Conservation (phyloP, 2,329 filamentous ascomycete genomes). For the Sporothrix protearum region DNA sequence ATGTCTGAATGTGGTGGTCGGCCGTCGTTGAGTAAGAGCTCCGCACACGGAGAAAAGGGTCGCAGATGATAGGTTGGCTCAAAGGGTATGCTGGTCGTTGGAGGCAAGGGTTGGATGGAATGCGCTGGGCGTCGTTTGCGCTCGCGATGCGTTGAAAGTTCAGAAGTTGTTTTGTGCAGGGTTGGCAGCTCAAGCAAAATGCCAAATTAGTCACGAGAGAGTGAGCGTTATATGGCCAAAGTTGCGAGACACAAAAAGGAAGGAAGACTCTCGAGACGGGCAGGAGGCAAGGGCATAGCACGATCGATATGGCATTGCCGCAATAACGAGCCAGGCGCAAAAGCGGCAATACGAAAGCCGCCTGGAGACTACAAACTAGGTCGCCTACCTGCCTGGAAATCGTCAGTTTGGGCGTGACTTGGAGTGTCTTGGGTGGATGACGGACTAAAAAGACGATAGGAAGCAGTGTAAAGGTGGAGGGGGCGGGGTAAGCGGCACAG, state of each 20-base stretch:
- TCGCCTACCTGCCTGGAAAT: slow-evolving; percentile 8
- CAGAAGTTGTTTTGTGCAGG: neutral
- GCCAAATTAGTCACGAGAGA: slow-evolving; percentile 1
- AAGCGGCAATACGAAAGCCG: slow-evolving; percentile 7
- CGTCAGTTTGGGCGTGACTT: neutral
- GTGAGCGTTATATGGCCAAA: neutral
- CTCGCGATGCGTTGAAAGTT: neutral
- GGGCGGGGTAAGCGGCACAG: slow-evolving; percentile 19
- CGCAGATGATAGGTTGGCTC: neutral
- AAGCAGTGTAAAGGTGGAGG: slow-evolving; percentile 1
- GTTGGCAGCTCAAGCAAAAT: neutral
- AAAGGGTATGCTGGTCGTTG: neutral
- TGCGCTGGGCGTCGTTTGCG: neutral
- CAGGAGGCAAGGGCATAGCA: neutral
- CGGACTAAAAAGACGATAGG: neutral
- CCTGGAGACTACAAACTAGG: neutral
- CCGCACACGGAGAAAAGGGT: slow-evolving; percentile 10
- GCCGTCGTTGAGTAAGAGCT: neutral
- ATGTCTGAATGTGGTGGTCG: neutral
- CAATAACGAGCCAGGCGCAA: neutral
- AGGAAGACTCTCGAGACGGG: neutral
- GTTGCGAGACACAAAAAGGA: neutral
- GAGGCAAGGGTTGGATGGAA: neutral
- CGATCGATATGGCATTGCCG: neutral
- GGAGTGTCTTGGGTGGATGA: neutral